A percentile compares a stretch with the other conserved stretches of the same genome.
Evolutionary conservation across 2,329 filamentous ascomycete species (phyloP).

Genomic region (Aspergillus sp.): DNA sequence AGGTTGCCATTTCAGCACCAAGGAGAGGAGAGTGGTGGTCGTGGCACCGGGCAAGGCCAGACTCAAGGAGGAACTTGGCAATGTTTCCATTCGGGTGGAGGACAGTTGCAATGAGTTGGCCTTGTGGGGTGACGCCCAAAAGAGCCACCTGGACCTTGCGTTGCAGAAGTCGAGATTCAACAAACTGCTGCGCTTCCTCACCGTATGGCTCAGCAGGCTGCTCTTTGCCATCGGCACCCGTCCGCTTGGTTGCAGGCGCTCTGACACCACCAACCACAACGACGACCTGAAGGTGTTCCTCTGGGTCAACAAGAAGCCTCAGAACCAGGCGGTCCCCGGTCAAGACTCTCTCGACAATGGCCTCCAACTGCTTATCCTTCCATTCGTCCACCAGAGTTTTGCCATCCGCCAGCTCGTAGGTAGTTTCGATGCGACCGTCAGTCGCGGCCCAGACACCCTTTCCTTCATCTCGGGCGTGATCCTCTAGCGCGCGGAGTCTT

Average conservation of each 20-base stretch:
- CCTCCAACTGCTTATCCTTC: conserved; percentile 82
- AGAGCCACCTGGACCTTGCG: conserved; percentile 79
- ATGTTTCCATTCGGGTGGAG: conserved; percentile 91
- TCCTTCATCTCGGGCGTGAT: conserved; percentile 71
- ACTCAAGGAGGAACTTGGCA: conserved; percentile 83
- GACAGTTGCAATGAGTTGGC: conserved; percentile 83
- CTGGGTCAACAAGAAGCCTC: conserved; percentile 75
- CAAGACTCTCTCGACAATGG: conserved; percentile 85
- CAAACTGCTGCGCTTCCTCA: conserved; percentile 83
- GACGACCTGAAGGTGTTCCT: conserved; percentile 85
- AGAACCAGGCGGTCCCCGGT: conserved; percentile 88
- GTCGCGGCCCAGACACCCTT: conserved; percentile 78
- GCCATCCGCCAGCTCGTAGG: conserved; percentile 76
- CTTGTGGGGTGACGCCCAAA: conserved; percentile 84
- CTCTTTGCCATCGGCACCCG: conserved; percentile 74
- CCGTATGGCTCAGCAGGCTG: conserved; percentile 87
- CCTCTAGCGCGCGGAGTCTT: conserved; percentile 73
- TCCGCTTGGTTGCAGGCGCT: conserved; percentile 83
- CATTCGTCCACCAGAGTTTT: conserved; percentile 74
- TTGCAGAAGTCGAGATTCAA: conserved; percentile 82
- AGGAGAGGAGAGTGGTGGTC: conserved; percentile 95
- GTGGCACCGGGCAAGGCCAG: conserved; percentile 86
- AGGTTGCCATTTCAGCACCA: conserved; percentile 79
- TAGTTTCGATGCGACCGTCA: conserved; percentile 67
- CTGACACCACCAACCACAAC: conserved; percentile 86